Base-by-base conservation (phyloP, 192 early-diverging fungal species). In the Jimgerdemannia flammicorona region DNA sequence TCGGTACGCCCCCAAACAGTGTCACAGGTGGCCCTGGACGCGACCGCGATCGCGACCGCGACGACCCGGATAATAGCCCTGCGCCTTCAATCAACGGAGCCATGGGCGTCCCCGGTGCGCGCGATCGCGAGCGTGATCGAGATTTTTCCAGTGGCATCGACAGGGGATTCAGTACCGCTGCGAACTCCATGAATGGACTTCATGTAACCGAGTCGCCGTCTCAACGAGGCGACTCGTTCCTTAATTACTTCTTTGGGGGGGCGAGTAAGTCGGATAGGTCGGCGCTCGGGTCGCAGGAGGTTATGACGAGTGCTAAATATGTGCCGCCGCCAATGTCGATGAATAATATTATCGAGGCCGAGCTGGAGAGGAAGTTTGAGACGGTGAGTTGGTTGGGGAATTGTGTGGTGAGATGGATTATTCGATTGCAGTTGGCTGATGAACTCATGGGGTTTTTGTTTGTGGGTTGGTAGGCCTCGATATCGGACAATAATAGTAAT, bases 241-340 rank as follows among this genome's bases (percentile, higher is more conserved):
- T 85, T 14, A 77, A 72, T 6, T 85, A 83, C 77, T 85, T 85
- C 69, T 85, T 85, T 70, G 84, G 84, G 4, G 84, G 84, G 49
- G 77, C 81, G 44, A 70, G 70, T 66, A 83, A 80, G 72, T 70
- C 69, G 18, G 84, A 85, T 14, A 69, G 81, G 43, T 73, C 81
- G 44, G 78, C 78, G 11, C 69, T 83, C 19, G 78, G 75, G 19
- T 70, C 77, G 4, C 75, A 71, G 11, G 78, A 83, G 9, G 70
- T 74, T 44, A 49, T 75, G 69, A 54, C 71, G 6, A 77, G 70
- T 20, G 66, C 63, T n/a, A 72, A 77, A n/a, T 68, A 74, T 63
- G 77, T 70, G 54, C 78, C 77, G 11, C 64, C 14, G 40, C 73
- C 79, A 18, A 75, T 66, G 70, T 86, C 65, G 68, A 85, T 75